A percentile compares a stretch with the other conserved stretches of the same genome.
Conservation (phyloP, 192 early-diverging fungal species). For the Dimargaris cristalligena region DNA sequence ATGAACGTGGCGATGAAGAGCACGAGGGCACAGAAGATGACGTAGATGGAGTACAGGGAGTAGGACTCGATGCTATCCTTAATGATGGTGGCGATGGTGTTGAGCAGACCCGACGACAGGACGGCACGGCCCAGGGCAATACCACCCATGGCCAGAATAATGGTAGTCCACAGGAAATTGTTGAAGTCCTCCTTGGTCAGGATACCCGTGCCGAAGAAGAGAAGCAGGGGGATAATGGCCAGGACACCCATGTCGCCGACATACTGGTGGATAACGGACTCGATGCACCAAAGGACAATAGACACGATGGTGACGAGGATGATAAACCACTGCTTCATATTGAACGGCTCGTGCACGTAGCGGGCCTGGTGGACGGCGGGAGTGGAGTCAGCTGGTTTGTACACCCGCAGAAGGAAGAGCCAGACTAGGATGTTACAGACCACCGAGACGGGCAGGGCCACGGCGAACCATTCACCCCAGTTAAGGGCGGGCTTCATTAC, state of each 20-base stretch:
- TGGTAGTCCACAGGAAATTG: conserved; percentile 87
- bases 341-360: conserved; percentile 19
- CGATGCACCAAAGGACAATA: conserved; percentile 80
- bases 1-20: conserved; percentile 82
- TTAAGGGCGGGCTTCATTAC: conserved; percentile 77
- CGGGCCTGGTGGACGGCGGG: conserved; percentile 37
- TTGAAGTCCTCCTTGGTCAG: conserved; percentile 94
- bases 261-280: conserved; percentile 46
- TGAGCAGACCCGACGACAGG: conserved; percentile 66
- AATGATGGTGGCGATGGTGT: conserved; percentile 57
- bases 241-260: conserved; percentile 95
- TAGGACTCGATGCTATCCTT: conserved; percentile 42
- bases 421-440: conserved; percentile 68
- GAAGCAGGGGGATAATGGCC: conserved; percentile 77
- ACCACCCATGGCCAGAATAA: conserved; percentile 86
- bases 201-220: conserved; percentile 81
- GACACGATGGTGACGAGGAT: conserved; percentile 51
- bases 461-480: conserved; percentile 82
- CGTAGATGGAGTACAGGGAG: conserved; percentile 50
- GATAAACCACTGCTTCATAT: conserved; percentile 60
- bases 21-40: conserved; percentile 62
- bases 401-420: conserved; percentile 62
- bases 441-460: conserved; percentile 74
- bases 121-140: conserved; percentile 87
- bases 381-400: conserved; percentile 44